Evolutionary conservation across 2,329 filamentous ascomycete species (phyloP).

Genomic region (Incumbomyces lentus): DNA sequence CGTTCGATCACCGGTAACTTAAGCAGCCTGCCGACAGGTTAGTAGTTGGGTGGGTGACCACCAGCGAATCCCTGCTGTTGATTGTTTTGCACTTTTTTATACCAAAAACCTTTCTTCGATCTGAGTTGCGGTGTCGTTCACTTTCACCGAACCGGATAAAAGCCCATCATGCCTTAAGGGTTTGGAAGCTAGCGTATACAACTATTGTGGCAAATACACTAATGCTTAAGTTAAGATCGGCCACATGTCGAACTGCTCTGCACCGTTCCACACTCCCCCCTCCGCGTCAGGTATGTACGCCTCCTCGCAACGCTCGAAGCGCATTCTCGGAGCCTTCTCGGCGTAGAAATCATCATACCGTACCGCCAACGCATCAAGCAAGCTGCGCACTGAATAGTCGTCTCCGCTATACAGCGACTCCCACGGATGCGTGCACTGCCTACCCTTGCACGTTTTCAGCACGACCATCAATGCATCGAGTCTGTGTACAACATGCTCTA

Average conservation of each 20-base stretch:
- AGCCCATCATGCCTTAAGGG: no score
- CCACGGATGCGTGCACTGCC: constrained; percentile 30
- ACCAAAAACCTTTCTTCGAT: no score
- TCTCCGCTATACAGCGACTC: constrained; percentile 24
- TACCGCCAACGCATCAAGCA: constrained; percentile 25
- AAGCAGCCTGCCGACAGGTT: no score
- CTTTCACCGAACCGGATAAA: no score
- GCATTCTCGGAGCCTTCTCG: constrained; percentile 24
- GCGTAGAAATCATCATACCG: constrained; percentile 27
- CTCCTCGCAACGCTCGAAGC: constrained; percentile 26
- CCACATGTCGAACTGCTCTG: not conserved
- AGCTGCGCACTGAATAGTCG: constrained; percentile 22
- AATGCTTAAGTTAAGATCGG: not conserved
- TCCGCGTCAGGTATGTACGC: constrained; percentile 30
- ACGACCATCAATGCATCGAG: constrained; percentile 30
- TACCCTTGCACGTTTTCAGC: constrained; percentile 30
- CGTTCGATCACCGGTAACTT: no score
- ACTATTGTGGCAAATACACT: no score
- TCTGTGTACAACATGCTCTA: constrained; percentile 20
- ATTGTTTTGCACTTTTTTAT: no score
- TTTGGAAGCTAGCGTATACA: no score
- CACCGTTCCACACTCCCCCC: constrained; percentile 20
- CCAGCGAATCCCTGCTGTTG: no score
- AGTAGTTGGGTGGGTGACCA: no score
- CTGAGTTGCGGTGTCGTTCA: no score